Conservation (phyloP, 495 filamentous ascomycete species). For the Wilcoxina mikolae region DNA sequence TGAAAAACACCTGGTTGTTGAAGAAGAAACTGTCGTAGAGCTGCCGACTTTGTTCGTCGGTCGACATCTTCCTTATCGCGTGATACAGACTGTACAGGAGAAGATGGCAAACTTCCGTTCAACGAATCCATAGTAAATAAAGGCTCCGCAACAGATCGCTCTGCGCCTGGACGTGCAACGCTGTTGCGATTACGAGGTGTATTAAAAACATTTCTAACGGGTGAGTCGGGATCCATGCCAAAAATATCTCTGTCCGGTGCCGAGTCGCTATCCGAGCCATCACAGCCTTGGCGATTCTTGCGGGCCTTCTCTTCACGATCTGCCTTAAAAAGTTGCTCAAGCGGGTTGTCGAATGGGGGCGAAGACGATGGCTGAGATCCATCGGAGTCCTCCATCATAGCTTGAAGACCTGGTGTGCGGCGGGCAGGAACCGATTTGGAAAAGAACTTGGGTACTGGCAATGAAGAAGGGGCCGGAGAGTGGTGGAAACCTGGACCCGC, state of each 20-base stretch:
- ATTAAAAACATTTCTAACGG: slow-evolving; percentile 12
- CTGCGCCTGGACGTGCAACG: background rate
- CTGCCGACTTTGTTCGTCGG: slow-evolving; percentile 10
- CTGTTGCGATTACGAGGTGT: slow-evolving; percentile 5
- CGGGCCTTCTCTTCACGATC: slow-evolving; percentile 61
- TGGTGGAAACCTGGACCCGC: slow-evolving; percentile 92
- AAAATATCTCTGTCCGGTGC: background rate
- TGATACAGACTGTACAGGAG: slow-evolving; percentile 9
- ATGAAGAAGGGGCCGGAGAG: slow-evolving; percentile 80
- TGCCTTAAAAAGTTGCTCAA: slow-evolving; percentile 80
- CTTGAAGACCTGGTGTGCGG: slow-evolving; percentile 14
- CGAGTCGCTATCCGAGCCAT: slow-evolving; percentile 10
- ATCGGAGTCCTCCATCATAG: slow-evolving; percentile 32
- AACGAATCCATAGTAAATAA: slow-evolving; percentile 23
- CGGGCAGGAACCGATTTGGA: slow-evolving; percentile 63
- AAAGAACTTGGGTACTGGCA: slow-evolving; percentile 85
- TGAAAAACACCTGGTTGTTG: background rate
- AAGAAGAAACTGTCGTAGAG: background rate
- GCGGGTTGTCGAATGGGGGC: slow-evolving; percentile 42
- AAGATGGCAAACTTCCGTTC: slow-evolving; percentile 10
- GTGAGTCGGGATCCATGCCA: slow-evolving; percentile 17
- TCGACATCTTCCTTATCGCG: slow-evolving; percentile 6
- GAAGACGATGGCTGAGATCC: slow-evolving; percentile 2
- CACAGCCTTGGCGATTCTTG: slow-evolving; percentile 18
- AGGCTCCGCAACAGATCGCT: slow-evolving; percentile 3